These are phyloP conservation scores for Physcomitrellopsis africana DNA, from an alignment of 225 moss, liverwort and hornwort species.

Conservation along the genomic window DNA sequence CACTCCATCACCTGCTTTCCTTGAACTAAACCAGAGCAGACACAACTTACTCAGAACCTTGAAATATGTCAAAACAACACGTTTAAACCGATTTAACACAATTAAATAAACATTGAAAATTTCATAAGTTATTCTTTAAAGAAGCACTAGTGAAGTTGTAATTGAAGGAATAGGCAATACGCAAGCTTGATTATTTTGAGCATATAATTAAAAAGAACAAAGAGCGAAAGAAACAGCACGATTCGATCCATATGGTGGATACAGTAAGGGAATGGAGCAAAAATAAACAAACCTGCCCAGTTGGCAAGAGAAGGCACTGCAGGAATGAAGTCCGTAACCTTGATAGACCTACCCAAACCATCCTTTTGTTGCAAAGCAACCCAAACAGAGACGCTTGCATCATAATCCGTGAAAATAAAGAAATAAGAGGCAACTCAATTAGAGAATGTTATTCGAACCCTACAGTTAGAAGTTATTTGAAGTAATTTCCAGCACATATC, in stretches of 20 bases:
- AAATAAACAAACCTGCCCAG: conserved; percentile 70
- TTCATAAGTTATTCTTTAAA: too few species aligned
- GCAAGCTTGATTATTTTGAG: background rate
- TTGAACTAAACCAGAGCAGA: conserved; percentile 49
- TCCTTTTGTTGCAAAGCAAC: conserved; percentile 54
- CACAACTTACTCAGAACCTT: conserved; percentile 23
- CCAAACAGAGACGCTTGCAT: conserved; percentile 6
- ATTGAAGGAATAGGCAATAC: conserved; percentile 4
- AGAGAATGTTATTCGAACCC: conserved; percentile 9
- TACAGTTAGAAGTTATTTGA: background rate
- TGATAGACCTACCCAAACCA: conserved; percentile 50
- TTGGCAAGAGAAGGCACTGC: conserved; percentile 67
- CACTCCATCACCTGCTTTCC: conserved; percentile 71
- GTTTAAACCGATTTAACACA: background rate
- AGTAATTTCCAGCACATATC: background rate
- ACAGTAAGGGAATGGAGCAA: background rate
- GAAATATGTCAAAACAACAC: conserved; percentile 1
- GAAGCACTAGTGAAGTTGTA: background rate
- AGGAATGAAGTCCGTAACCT: conserved; percentile 59
- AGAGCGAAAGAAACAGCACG: conserved; percentile 8
- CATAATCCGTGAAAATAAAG: background rate
- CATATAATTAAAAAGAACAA: background rate
- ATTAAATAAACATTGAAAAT: background rate
- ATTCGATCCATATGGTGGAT: conserved; percentile 4
- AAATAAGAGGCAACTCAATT: conserved; percentile 8